Base-by-base conservation (phyloP, 73 alveolate genomes). In the Tetrahymena thermophila region DNA sequence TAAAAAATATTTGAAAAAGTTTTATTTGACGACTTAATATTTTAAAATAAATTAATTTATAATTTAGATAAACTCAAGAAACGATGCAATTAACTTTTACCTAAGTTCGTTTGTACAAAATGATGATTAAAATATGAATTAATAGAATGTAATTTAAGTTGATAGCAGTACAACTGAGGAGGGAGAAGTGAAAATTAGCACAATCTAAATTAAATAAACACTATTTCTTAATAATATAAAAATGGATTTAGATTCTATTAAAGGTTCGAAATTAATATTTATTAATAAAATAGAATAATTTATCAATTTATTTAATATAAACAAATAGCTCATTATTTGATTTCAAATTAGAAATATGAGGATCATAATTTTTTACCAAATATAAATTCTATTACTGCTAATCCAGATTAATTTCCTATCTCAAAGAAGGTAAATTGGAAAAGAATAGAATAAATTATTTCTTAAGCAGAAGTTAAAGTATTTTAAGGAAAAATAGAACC, bases 401-500 rank as follows among this genome's bases (percentile, higher is more conserved):
- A 71, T n/a, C 40, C 37, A 17, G 31, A 71, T 71, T 25, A 71
- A 71, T 71, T 71, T 71, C 89, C 42, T 28, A 34, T 71, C 11
- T n/a, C 89, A 0, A 85, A 37, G 34, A 85, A 38, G 0, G 35
- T 93, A 43, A 57, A 23, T 37, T 98, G 98, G 98, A 95, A 95
- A 42, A 94, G 98, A 84, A 96, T 98, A 21, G 44, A 57, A 19
- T 98, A 98, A 10, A 38, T 98, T 25, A 97, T 96, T 85, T 56
- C 44, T 35, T 37, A 96, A n/a, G 85, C 94, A 25, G 96, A 58
- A 3, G n/a, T 37, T 3, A 84, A 94, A 31, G 93, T 94, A 17
- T 96, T 98, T 28, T 97, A 93, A 94, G 96, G 97, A 19, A 93
- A 56, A 21, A 97, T 98, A 84, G 84, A 95, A 23, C 99, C 99